Evolutionary conservation across 2,329 filamentous ascomycete species (phyloP).

Genomic region (Sclerotinia trifoliorum): DNA sequence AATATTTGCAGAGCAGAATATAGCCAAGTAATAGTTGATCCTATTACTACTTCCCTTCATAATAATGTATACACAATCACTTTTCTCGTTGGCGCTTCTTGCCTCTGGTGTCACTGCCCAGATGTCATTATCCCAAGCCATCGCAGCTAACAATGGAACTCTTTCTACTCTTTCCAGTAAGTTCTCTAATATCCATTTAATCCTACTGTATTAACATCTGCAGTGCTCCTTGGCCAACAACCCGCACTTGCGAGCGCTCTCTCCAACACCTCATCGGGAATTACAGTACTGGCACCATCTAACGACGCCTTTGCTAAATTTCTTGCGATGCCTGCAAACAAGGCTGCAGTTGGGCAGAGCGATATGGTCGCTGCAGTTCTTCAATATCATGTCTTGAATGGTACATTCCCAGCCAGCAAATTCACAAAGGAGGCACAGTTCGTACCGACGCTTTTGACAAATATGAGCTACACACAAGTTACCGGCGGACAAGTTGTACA

Average conservation of each 20-base stretch:
- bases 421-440: conserved; percentile 43
- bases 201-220: not conserved
- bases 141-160: conserved; percentile 7
- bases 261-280: conserved; percentile 13
- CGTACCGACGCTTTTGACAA: conserved; percentile 46
- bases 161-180: conserved; percentile 18
- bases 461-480: conserved; percentile 48
- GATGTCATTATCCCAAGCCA: conserved; percentile 7
- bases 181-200: not conserved
- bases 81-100: conserved; percentile 10
- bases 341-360: conserved; percentile 40
- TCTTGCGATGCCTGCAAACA: conserved; percentile 39
- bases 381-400: conserved; percentile 41
- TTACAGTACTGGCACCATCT: conserved; percentile 41
- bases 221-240: conserved; percentile 22
- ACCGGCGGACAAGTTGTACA: conserved; percentile 50
- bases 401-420: conserved; percentile 34
- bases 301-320: conserved; percentile 42
- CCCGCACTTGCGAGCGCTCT: conserved; percentile 10
- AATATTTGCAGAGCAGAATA: conserved; percentile 21
- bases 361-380: conserved; percentile 42
- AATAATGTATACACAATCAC: conserved; percentile 20
- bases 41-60: conserved; percentile 12
- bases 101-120: conserved; percentile 7
- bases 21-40: conserved; percentile 16